A percentile compares a stretch with the other conserved stretches of the same genome.
phyloP scores from a whole-genome alignment of 192 early-diverging fungal genomes.

The Jimgerdemannia lactiflua region DNA sequence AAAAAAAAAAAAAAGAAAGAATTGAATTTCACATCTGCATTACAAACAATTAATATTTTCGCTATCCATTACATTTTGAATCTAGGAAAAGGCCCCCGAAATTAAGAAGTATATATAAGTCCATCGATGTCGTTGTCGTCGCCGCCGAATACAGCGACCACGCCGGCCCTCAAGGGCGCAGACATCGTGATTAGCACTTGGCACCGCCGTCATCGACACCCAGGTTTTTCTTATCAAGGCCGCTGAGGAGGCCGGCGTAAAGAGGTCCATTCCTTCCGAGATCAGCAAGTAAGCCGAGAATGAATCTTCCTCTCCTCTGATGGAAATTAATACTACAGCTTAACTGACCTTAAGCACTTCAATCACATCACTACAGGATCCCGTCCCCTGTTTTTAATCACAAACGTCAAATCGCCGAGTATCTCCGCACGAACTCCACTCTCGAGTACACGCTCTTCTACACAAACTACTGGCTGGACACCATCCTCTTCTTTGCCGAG shows the following conservation, averaged over 20 bases:
- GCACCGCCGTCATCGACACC: neutral
- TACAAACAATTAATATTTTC: no score
- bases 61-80: no score
- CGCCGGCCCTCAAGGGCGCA: constrained; percentile 12
- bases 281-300: no score
- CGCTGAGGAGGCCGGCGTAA: no score
- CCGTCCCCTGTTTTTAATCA: neutral
- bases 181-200: constrained; percentile 7
- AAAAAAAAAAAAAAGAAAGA: no score
- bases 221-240: neutral
- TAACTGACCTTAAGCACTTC: no score
- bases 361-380: neutral
- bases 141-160: constrained; percentile 15
- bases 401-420: neutral
- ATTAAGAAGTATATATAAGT: no score
- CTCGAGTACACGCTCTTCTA: neutral
- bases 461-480: neutral
- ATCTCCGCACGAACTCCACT: neutral
- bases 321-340: no score
- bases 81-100: no score
- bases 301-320: no score
- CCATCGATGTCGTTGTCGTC: constrained; percentile 9
- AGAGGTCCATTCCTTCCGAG: no score
- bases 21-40: no score
- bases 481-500: neutral